Evolutionary conservation across 2,329 filamentous ascomycete genomes (phyloP), one percentile per base, ranked within the genome.

Genomic region (Fusarium metavorans): DNA sequence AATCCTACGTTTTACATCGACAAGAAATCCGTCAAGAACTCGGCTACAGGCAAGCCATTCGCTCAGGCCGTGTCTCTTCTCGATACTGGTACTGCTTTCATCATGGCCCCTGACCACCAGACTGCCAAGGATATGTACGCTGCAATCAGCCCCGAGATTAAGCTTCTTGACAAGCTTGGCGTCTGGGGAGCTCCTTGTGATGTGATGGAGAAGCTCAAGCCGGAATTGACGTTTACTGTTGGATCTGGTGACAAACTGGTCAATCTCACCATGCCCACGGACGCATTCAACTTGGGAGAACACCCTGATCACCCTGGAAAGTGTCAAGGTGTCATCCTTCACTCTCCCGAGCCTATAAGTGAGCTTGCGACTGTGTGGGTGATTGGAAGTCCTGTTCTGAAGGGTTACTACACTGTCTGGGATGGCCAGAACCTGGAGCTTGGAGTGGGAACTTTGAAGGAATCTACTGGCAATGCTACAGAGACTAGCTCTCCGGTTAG

Each of bases 321-420:
- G 23, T 84, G 82, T 66, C 81, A 83, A 72, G 79, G 75, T 9
- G 73, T 83, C 3, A 81, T 83, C 48, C 73, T 76, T 27, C 65
- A 73, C 71, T 76, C 80, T 72, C 80, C 57, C 0, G 52, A 72
- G 18, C 58, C 62, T 1, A 59, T 77, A 3, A 73, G 75, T 4
- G 64, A 74, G 0, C 48, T 68, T 0, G 75, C 74, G 1, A 71
- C 74, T 0, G 70, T 77, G 2, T 84, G 82, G 81, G 66, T 83
- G 8, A 54, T 82, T 10, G 82, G 83, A 0, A 80, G 76, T 1
- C 80, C 82, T 5, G 68, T 82, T 18, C 64, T 84, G 27, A 80
- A 82, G 76, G 71, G 77, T 14, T 83, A 83, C 63, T 83, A 83
- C 64, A 84, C 82, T 1, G 79, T 80, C 0, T 83, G 81, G 81